Evolutionary conservation across 495 filamentous ascomycete genomes (phyloP).

Genomic region (Mycothermus thermophilus): DNA sequence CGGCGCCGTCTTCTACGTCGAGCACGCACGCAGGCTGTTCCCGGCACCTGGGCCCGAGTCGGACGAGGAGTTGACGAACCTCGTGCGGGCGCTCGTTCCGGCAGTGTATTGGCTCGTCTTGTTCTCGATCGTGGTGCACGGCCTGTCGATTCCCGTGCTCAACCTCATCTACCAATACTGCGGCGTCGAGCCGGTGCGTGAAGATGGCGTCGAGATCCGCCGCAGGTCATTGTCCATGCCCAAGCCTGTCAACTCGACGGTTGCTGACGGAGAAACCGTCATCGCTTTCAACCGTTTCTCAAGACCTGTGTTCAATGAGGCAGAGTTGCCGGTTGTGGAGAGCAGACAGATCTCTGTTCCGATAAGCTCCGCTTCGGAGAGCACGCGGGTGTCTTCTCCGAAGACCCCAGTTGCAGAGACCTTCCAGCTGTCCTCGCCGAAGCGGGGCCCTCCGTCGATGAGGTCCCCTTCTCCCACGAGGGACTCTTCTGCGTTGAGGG

Average conservation of each 20-base stretch:
- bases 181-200: slow-evolving; percentile 33
- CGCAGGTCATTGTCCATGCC: slow-evolving; percentile 37
- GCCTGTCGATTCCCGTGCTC: slow-evolving; percentile 41
- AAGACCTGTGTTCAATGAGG: slow-evolving; percentile 20
- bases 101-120: slow-evolving; percentile 47
- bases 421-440: no score
- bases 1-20: slow-evolving; percentile 71
- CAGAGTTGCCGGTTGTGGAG: neutral
- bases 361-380: no score
- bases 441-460: no score
- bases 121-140: slow-evolving; percentile 45
- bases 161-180: slow-evolving; percentile 32
- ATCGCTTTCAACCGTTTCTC: slow-evolving; percentile 46
- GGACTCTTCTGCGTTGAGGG: no score
- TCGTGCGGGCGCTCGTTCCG: slow-evolving; percentile 36
- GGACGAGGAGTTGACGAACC: slow-evolving; percentile 38
- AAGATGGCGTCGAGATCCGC: slow-evolving; percentile 38
- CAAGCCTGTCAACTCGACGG: slow-evolving; percentile 37
- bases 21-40: slow-evolving; percentile 43
- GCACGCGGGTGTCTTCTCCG: no score
- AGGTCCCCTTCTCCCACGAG: no score
- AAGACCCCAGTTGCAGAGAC: no score
- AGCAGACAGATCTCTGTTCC: no score
- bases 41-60: slow-evolving; percentile 35
- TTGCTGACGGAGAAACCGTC: slow-evolving; percentile 26